These are phyloP conservation scores for Persicaria tinctoria DNA, from an alignment of 148 eudicot species.

Conservation along the genomic window DNA sequence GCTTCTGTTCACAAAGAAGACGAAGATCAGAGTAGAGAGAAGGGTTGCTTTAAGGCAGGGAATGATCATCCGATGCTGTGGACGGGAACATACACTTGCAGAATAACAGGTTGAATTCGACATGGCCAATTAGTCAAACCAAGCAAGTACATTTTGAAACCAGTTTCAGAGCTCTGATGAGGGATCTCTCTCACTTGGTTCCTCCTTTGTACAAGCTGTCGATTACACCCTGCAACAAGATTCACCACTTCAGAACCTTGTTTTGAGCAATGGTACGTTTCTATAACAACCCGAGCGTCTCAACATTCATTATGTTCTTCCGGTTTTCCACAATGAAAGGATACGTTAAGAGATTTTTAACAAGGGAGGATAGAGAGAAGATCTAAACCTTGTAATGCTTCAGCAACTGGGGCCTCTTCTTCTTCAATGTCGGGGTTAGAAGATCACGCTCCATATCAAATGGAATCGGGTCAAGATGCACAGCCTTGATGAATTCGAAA, in stretches of 20 bases:
- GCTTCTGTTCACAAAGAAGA: too few relatives aligned
- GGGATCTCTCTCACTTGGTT: not conserved
- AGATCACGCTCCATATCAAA: conserved; percentile 91
- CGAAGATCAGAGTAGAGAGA: too few relatives aligned
- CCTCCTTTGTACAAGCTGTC: conserved; percentile 11
- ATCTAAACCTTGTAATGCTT: conserved; percentile 71
- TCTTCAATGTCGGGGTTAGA: conserved; percentile 81
- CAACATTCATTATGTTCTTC: not conserved
- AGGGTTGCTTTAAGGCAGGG: too few relatives aligned
- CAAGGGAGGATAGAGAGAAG: not conserved
- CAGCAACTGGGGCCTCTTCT: conserved; percentile 83
- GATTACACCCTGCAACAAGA: conserved; percentile 4
- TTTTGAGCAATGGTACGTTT: not conserved
- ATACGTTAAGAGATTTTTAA: not conserved
- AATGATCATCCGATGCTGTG: too few relatives aligned
- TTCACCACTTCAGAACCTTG: not conserved
- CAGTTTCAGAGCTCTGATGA: too few relatives aligned
- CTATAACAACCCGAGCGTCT: too few relatives aligned
- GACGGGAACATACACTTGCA: too few relatives aligned
- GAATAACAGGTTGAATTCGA: too few relatives aligned
- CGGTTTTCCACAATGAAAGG: not conserved
- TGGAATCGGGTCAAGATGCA: conserved; percentile 75
- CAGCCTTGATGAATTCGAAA: conserved; percentile 60
- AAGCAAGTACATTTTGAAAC: not conserved
- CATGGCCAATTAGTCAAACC: not conserved